Conservation (phyloP, 2,329 filamentous ascomycete species). For the Niveomyces coronatus region DNA sequence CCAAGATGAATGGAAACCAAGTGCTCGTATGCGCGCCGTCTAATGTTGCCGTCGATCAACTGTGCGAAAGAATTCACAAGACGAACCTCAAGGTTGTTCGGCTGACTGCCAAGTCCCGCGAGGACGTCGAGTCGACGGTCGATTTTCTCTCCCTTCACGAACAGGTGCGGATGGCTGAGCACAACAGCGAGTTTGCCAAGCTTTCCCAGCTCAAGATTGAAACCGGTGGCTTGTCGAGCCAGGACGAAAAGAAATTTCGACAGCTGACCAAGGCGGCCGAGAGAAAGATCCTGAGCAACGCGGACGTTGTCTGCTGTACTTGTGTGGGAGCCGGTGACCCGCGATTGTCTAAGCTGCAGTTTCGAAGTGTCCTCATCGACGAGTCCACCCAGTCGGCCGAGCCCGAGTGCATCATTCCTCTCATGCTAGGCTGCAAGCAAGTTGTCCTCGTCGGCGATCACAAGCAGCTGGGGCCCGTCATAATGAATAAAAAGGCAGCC, state of each 20-base stretch:
- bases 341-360: constrained; percentile 92
- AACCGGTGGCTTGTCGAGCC: constrained; percentile 80
- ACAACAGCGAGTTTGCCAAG: constrained; percentile 86
- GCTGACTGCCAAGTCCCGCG: constrained; percentile 95
- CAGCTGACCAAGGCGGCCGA: constrained; percentile 88
- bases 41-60: constrained; percentile 95
- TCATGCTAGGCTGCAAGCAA: constrained; percentile 96
- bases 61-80: constrained; percentile 91
- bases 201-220: constrained; percentile 88
- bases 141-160: constrained; percentile 92
- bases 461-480: constrained; percentile 94
- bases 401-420: constrained; percentile 96
- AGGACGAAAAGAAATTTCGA: constrained; percentile 98
- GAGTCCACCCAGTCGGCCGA: constrained; percentile 98
- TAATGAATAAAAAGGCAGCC: constrained; percentile 99
- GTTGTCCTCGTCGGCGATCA: constrained; percentile 98
- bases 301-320: constrained; percentile 97
- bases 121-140: constrained; percentile 97
- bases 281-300: constrained; percentile 87
- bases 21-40: constrained; percentile 95
- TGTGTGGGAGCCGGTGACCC: constrained; percentile 96
- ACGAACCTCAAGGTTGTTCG: constrained; percentile 95
- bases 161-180: constrained; percentile 95
- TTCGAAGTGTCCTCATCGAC: constrained; percentile 94
- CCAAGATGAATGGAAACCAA: constrained; percentile 89